These are phyloP conservation scores for Schoenoplectus tabernaemontani DNA, from an alignment of 202 grass and related monocot genomes.

Conservation along the genomic window DNA sequence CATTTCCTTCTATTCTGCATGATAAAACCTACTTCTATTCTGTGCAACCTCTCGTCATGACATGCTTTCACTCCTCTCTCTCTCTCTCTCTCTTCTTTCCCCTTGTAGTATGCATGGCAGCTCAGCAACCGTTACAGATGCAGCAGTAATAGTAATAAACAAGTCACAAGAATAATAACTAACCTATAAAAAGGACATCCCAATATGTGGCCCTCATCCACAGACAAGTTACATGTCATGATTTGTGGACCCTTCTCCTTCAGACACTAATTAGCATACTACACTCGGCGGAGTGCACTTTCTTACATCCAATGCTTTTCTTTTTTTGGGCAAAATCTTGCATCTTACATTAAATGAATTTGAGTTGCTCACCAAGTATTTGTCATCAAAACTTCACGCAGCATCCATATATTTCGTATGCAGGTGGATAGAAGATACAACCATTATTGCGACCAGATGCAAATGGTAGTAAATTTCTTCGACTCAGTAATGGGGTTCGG, in stretches of 20 bases:
- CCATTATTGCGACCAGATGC: slow-evolving; percentile 99
- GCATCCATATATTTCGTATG: background rate
- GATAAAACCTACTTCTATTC: no score
- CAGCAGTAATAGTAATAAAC: slow-evolving; percentile 17
- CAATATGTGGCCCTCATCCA: background rate
- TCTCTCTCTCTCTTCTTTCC: slow-evolving; percentile 10
- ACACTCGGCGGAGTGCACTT: background rate
- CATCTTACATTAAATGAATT: background rate
- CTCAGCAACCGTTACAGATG: slow-evolving; percentile 6
- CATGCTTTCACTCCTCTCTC: no score
- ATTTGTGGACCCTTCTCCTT: slow-evolving; percentile 8
- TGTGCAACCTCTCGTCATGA: no score
- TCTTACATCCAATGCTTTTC: background rate
- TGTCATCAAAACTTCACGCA: background rate
- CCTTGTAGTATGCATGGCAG: background rate
- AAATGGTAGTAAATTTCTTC: slow-evolving; percentile 99
- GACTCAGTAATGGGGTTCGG: slow-evolving; percentile 98
- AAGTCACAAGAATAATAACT: slow-evolving; percentile 9
- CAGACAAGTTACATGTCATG: slow-evolving; percentile 6
- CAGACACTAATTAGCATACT: slow-evolving; percentile 4
- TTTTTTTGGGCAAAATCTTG: background rate
- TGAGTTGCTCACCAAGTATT: background rate
- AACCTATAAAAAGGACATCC: slow-evolving; percentile 12
- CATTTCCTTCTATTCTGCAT: no score
- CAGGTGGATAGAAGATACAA: slow-evolving; percentile 99